phyloP scores from a whole-genome alignment of 2,329 filamentous ascomycete species.

The Fusarium poae region DNA sequence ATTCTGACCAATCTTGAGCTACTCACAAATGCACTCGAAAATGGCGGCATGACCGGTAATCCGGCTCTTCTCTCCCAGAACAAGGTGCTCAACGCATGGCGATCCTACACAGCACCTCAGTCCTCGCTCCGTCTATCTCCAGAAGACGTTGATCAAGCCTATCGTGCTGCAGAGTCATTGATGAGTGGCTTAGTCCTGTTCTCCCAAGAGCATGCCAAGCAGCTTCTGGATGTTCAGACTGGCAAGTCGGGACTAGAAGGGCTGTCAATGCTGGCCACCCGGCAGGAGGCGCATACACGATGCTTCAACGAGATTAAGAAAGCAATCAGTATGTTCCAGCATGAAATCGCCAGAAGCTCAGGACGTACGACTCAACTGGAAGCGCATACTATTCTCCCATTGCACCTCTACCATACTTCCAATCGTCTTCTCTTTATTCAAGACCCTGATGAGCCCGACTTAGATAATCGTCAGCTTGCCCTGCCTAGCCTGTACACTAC shows the following conservation, averaged over 20 bases:
- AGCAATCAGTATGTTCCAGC: neutral
- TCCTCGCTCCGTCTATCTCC: accelerated
- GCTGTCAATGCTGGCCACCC: neutral
- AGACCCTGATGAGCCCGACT: slow-evolving; percentile 20
- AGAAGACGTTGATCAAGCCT: neutral
- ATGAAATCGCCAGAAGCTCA: neutral
- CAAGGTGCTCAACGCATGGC: slow-evolving; percentile 13
- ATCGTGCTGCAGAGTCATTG: slow-evolving; percentile 12
- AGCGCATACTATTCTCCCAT: neutral
- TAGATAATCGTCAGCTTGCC: neutral
- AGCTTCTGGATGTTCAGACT: neutral
- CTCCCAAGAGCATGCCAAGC: slow-evolving; percentile 13
- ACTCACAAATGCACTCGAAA: neutral
- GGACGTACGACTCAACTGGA: neutral
- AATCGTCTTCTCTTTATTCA: slow-evolving; percentile 14
- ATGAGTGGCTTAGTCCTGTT: slow-evolving; percentile 1
- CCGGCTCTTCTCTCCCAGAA: neutral
- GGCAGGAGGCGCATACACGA: slow-evolving; percentile 1
- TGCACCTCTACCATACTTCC: slow-evolving; percentile 1
- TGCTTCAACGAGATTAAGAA: slow-evolving; percentile 19
- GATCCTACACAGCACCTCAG: slow-evolving; percentile 10
- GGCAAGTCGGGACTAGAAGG: neutral
- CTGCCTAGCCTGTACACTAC: neutral
- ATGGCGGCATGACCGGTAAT: neutral
- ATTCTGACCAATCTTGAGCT: slow-evolving; percentile 13